Base-by-base conservation (phyloP, 768 basidiomycete genomes). In the Auriculariales sp. region DNA sequence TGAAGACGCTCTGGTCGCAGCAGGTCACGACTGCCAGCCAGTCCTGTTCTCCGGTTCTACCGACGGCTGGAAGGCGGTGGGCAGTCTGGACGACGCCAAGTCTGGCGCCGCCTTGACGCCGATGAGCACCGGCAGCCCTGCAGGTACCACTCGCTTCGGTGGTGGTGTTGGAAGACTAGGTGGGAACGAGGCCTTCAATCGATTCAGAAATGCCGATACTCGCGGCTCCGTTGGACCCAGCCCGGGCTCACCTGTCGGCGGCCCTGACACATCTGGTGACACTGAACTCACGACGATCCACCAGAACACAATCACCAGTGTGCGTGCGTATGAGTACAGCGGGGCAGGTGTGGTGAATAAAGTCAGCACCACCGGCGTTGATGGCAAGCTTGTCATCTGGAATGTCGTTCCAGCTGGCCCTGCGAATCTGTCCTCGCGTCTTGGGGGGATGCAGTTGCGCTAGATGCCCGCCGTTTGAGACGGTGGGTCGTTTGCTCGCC, bases 1-100 rank as follows among this genome's bases (percentile, higher is more conserved):
- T 22, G 92, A 95, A 62, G 75, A 81, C 51, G 67, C 78, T 7
- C 64, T 99, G 54, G 72, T 99, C 35, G 92, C 90, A 1, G 95
- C 92, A 0, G 95, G 95, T 0, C 94, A 99, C 66, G 95, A 98
- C 62, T 99, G 95, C 68, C 92, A 93, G 61, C 95, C 95, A 1
- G 67, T 91, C 22, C 76, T 95, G 27, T 93, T 91, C 66, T 71
- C 76, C 2, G 92, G 91, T 7, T 73, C 72, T 33, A 67, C 63
- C 25, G 36, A 57, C 2, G 91, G 90, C 1, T 99, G 95, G 95
- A 71, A 77, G 42, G 68, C 77, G 36, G 68, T 76, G 31, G 84
- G 87, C 11, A 88, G 83, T 51, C 74, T 99, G 55, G 95, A 98
- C 60, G 88, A 94, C 57, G 66, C 67, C 33, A 62, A 74, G 17